Percentiles rank a stretch among this genome's conserved stretches.
phyloP scores from a whole-genome alignment of 2,329 filamentous ascomycete genomes.

The Clathrospora elynae region DNA sequence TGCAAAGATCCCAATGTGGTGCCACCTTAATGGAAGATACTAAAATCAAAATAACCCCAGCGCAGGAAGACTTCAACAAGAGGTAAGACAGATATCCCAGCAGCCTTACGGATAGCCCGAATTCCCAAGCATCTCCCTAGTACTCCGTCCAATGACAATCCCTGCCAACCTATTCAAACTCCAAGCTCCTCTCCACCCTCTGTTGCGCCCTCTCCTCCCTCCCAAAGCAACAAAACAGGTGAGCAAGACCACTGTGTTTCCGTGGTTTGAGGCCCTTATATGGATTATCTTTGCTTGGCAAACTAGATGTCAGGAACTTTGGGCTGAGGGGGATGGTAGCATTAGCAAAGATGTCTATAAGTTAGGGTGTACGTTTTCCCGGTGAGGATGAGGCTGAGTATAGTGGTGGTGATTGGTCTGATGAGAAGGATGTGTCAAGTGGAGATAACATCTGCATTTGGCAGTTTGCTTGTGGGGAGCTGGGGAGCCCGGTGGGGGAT shows the following conservation, averaged over 20 bases:
- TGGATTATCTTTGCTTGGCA: conserved; percentile 17
- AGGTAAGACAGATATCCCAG: too few relatives aligned
- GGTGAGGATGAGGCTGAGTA: conserved; percentile 23
- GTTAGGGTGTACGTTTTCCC: conserved; percentile 22
- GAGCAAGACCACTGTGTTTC: conserved; percentile 36
- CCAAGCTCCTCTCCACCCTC: conserved; percentile 21
- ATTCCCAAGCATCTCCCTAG: conserved; percentile 17
- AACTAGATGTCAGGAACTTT: conserved; percentile 20
- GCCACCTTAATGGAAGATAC: too few relatives aligned
- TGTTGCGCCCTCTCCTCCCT: conserved; percentile 38
- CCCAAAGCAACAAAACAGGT: conserved; percentile 44
- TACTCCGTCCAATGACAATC: conserved; percentile 42
- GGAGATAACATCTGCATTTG: conserved; percentile 26
- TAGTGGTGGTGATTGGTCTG: conserved; percentile 10
- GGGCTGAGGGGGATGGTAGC: conserved; percentile 45
- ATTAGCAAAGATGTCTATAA: conserved; percentile 39
- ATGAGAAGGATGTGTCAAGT: conserved; percentile 28
- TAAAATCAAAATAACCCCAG: too few relatives aligned
- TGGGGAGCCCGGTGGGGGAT: conserved; percentile 29
- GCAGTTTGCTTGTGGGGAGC: conserved; percentile 29
- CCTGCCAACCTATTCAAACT: conserved; percentile 42
- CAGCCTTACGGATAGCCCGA: too few relatives aligned
- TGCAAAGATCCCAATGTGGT: too few relatives aligned
- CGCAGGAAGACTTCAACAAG: too few relatives aligned
- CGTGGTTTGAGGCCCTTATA: conserved; percentile 37